phyloP scores from a whole-genome alignment of 2,329 filamentous ascomycete species.

The Fusarium metavorans region DNA sequence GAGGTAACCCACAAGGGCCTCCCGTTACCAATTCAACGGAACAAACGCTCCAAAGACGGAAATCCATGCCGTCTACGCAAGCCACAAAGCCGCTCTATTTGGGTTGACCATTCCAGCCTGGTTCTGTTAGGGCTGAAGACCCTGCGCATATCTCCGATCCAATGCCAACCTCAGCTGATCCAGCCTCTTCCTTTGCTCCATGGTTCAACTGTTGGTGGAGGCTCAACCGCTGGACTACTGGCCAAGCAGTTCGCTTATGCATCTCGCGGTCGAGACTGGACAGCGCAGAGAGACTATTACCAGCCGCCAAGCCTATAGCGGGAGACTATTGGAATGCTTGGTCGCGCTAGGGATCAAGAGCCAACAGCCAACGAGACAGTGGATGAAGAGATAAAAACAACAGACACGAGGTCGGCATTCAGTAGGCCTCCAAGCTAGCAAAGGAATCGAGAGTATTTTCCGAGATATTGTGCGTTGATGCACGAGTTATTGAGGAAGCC shows the following conservation, averaged over 20 bases:
- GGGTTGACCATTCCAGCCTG: not conserved
- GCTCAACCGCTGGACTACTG: not conserved
- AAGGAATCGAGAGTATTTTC: not conserved
- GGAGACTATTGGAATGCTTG: slow-evolving; percentile 8
- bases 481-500: not conserved
- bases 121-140: not conserved
- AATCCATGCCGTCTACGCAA: slow-evolving; percentile 9
- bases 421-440: not conserved
- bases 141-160: not conserved
- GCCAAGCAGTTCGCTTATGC: not conserved
- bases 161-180: not conserved
- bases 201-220: not conserved
- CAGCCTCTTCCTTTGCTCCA: not conserved
- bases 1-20: not conserved
- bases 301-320: slow-evolving; percentile 11
- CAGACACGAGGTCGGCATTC: not conserved
- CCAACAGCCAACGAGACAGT: not conserved
- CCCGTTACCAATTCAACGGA: not conserved
- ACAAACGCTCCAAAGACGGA: not conserved
- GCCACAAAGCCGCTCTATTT: slow-evolving; percentile 1
- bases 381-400: not conserved
- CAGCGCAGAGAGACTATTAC: not conserved
- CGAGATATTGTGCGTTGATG: not conserved
- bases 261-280: slow-evolving; percentile 12
- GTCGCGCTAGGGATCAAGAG: not conserved